Evolutionary conservation across 805 yeast species (phyloP).

Genomic region (Candida boidinii): DNA sequence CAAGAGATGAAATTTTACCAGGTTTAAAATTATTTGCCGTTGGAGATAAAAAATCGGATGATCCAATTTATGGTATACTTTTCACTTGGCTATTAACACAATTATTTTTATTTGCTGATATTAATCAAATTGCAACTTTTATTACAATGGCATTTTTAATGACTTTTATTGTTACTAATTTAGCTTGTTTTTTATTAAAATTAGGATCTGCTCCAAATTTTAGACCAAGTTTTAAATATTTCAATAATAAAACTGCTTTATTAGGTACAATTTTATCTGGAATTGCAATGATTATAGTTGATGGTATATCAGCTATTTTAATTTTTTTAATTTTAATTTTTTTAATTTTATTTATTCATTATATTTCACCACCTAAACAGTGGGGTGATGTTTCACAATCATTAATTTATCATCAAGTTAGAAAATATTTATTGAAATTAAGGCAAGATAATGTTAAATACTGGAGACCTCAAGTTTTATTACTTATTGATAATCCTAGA

Average conservation of each 20-base stretch:
- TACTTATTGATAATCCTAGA: conserved; percentile 86
- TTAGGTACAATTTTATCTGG: conserved; percentile 64
- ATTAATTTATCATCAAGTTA: conserved; percentile 89
- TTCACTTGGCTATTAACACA: conserved; percentile 82
- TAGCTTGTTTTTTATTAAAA: conserved; percentile 85
- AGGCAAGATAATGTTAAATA: conserved; percentile 92
- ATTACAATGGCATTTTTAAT: conserved; percentile 95
- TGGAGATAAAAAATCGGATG: conserved; percentile 35
- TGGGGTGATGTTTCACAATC: conserved; percentile 99
- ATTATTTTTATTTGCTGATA: conserved; percentile 76
- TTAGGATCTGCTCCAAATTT: conserved; percentile 97
- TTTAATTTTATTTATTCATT: conserved; percentile 75
- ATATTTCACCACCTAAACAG: conserved; percentile 86
- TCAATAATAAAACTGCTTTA: conserved; percentile 74
- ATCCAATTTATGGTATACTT: conserved; percentile 58
- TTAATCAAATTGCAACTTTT: conserved; percentile 88
- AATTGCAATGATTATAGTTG: conserved; percentile 89
- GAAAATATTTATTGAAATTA: conserved; percentile 77
- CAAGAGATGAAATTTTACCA: conserved; percentile 84
- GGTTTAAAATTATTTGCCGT: conserved; percentile 55
- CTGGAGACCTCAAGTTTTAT: conserved; percentile 94
- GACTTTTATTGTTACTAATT: conserved; percentile 90
- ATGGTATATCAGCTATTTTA: conserved; percentile 78
- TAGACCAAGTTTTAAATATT: conserved; percentile 88
- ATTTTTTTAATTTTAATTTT: conserved; percentile 58